Conservation (phyloP, 768 basidiomycete species). For the Nidula microcarpa region DNA sequence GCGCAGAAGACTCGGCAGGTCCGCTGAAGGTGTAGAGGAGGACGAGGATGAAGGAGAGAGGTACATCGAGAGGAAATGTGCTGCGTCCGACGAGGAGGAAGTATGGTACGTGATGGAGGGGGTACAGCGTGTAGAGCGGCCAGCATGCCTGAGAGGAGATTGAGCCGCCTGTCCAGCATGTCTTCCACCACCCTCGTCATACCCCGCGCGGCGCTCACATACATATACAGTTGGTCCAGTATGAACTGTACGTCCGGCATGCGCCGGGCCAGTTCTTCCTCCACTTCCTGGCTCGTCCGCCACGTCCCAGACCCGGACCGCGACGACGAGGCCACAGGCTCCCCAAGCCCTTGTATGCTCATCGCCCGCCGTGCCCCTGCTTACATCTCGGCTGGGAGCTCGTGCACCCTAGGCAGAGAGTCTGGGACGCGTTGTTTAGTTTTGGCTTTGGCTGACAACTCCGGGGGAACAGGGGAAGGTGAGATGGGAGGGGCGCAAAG, state of each 20-base stretch:
- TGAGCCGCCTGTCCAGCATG: constrained; percentile 63
- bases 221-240: constrained; percentile 53
- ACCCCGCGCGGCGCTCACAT: constrained; percentile 49
- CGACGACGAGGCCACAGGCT: constrained; percentile 12
- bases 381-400: constrained; percentile 26
- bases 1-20: constrained; percentile 57
- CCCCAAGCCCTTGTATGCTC: constrained; percentile 17
- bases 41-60: constrained; percentile 11
- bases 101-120: constrained; percentile 20
- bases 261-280: constrained; percentile 32
- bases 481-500: constrained; percentile 16
- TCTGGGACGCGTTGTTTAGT: constrained; percentile 54
- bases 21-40: constrained; percentile 1
- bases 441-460: constrained; percentile 47
- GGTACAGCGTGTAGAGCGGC: constrained; percentile 43
- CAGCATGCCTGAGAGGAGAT: constrained; percentile 37
- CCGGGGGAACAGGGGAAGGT: constrained; percentile 20
- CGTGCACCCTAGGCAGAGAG: constrained; percentile 30
- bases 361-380: constrained; percentile 24
- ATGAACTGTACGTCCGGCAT: constrained; percentile 52
- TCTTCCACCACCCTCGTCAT: constrained; percentile 50
- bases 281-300: constrained; percentile 14
- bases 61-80: constrained; percentile 22
- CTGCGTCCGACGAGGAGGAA: constrained; percentile 21
- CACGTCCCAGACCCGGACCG: constrained; percentile 14